Percentiles rank a stretch among this genome's conserved stretches.
Conservation (phyloP, 805 yeast genomes). For the Jamesozyma piceae region DNA sequence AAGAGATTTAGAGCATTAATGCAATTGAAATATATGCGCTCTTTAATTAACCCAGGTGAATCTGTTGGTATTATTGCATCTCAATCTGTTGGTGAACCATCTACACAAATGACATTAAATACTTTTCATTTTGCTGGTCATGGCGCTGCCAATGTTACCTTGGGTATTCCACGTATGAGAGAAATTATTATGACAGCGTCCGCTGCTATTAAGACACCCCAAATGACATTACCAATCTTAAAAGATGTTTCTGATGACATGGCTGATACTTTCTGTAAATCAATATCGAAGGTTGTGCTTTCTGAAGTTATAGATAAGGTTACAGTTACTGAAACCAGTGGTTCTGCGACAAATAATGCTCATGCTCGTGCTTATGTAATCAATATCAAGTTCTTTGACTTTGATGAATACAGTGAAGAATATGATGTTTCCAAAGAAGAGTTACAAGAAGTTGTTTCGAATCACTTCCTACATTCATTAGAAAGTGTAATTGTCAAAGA, state of each 20-base stretch:
- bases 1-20: constrained; percentile 90
- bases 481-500: constrained; percentile 72
- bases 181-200: constrained; percentile 99
- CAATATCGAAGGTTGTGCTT: constrained; percentile 72
- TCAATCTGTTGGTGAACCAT: constrained; percentile 97
- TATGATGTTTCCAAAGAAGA: constrained; percentile 79
- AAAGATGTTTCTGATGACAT: constrained; percentile 71
- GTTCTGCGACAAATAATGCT: constrained; percentile 41
- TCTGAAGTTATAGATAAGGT: constrained; percentile 85
- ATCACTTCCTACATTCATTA: constrained; percentile 56
- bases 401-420: constrained; percentile 71
- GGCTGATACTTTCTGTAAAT: constrained; percentile 89
- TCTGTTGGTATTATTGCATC: constrained; percentile 97
- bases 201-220: constrained; percentile 92
- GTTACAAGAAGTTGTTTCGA: constrained; percentile 59
- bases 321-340: constrained; percentile 80
- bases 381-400: constrained; percentile 63
- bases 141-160: constrained; percentile 98
- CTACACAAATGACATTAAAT: constrained; percentile 96
- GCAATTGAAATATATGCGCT: constrained; percentile 97
- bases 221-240: constrained; percentile 86
- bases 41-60: constrained; percentile 92
- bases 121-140: constrained; percentile 99
- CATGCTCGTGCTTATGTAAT: constrained; percentile 64
- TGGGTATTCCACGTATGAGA: constrained; percentile 99